Base-by-base conservation (phyloP, 2,329 filamentous ascomycete species). In the Colletotrichum sp. region DNA sequence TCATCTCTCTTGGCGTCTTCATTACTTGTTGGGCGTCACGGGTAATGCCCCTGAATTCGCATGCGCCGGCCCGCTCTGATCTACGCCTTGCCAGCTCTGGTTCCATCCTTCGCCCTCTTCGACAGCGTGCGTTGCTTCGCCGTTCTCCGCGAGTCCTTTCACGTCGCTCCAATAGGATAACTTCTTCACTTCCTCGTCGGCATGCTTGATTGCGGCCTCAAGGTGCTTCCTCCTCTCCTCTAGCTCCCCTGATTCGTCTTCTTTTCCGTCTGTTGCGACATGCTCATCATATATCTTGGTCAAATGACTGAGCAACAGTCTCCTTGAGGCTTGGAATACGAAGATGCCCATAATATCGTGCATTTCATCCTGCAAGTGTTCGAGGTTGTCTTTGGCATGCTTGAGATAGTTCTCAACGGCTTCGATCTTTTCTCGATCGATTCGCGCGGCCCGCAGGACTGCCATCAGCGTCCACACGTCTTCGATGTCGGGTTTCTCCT, bases 341-440 rank as follows among this genome's bases (percentile, higher is more conserved):
- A 99, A 95, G 74, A 94, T 89, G 1, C 92, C 89, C 95, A 98
- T 96, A 79, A 98, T 94, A 60, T 95, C 92, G 71, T 95, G 93
- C 89, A 98, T 96, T 82, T 93, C 89, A 71, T 94, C 90, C 76
- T 94, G 90, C 24, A 99, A 87, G 77, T 95, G 94, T 70, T 90
- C 89, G 32, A 99, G 87, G 79, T 98, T 95, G 28, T 94, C 92
- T 8, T 91, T 92, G 24, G 92, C 95, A 69, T 97, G 89, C 57
- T 92, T 88, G n/a, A 98, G 88, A 82, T 98, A 99, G 77, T 91
- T 94, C 80, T 94, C 92, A 26, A 98, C 90, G 0, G 94, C 93
- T 77, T 96, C 93, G 75, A 98, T 92, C 87, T 97, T 99, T 86
- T 99, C 96, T 39, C 97, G 92, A 82, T 99, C 97, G 79, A 99